A percentile compares a stretch with the other conserved stretches of the same genome.
phyloP scores from a whole-genome alignment of 2,329 filamentous ascomycete genomes.

The Epichloe festucae region DNA sequence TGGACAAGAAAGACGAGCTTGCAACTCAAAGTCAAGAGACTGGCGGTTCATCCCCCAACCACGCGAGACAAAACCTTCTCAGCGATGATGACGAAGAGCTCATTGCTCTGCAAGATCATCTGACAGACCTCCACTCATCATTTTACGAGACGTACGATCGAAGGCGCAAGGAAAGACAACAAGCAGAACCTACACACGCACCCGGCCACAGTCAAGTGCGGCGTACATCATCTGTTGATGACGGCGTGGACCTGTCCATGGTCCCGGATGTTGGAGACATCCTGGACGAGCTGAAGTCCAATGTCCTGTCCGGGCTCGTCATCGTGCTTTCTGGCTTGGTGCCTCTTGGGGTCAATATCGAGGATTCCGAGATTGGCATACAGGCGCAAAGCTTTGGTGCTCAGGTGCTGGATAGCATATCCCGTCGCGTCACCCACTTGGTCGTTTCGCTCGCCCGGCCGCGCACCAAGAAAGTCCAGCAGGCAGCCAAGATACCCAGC shows the following conservation, averaged over 20 bases:
- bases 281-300: slow-evolving; percentile 69
- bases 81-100: slow-evolving; percentile 83
- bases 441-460: slow-evolving; percentile 58
- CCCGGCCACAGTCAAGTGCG: slow-evolving; percentile 20
- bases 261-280: slow-evolving; percentile 79
- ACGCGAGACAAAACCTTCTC: slow-evolving; percentile 59
- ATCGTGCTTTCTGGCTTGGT: slow-evolving; percentile 88
- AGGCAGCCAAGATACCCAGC: slow-evolving; percentile 63
- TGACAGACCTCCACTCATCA: slow-evolving; percentile 59
- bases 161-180: slow-evolving; percentile 25
- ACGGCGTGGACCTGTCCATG: slow-evolving; percentile 30
- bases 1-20: slow-evolving; percentile 61
- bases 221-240: slow-evolving; percentile 22
- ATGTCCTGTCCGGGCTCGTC: slow-evolving; percentile 59
- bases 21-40: slow-evolving; percentile 14
- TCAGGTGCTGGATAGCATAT: slow-evolving; percentile 41
- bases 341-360: slow-evolving; percentile 65
- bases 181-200: slow-evolving; percentile 20
- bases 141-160: slow-evolving; percentile 79
- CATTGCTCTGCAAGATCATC: slow-evolving; percentile 58
- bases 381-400: slow-evolving; percentile 84
- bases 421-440: slow-evolving; percentile 56
- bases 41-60: slow-evolving; percentile 18
- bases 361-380: slow-evolving; percentile 71
- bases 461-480: slow-evolving; percentile 80